phyloP scores from a whole-genome alignment of 202 grass and related monocot genomes.

The Saccharum hybrid region DNA sequence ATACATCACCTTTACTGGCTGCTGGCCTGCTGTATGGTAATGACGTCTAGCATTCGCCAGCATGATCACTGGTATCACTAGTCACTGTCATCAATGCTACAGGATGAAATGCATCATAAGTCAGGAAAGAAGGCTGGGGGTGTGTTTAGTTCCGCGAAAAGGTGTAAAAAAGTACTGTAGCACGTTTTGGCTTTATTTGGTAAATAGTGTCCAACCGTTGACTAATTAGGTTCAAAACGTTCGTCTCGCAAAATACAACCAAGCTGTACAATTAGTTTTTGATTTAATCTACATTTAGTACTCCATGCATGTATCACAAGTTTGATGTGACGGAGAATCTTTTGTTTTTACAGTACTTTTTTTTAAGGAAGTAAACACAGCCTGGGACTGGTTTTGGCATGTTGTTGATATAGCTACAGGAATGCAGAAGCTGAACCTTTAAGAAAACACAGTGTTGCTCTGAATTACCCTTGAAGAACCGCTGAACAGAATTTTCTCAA shows the following conservation, averaged over 20 bases:
- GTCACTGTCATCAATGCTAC: background rate
- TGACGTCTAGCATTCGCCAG: slow-evolving; percentile 41
- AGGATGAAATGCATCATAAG: slow-evolving; percentile 8
- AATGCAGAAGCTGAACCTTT: background rate
- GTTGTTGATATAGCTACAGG: background rate
- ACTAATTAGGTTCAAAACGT: too few relatives aligned
- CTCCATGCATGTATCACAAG: too few relatives aligned
- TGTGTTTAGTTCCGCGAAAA: too few relatives aligned
- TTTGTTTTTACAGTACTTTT: too few relatives aligned
- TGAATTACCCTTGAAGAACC: slow-evolving; percentile 23
- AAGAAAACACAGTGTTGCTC: background rate
- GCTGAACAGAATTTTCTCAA: background rate
- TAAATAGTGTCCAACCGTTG: too few relatives aligned
- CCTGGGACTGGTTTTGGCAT: background rate
- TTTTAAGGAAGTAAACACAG: too few relatives aligned
- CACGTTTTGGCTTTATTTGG: too few relatives aligned
- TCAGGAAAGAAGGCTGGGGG: slow-evolving; percentile 10
- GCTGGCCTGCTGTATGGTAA: slow-evolving; percentile 14
- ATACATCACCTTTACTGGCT: slow-evolving; percentile 8
- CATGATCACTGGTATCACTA: slow-evolving; percentile 2
- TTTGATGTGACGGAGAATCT: too few relatives aligned
- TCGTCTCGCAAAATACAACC: too few relatives aligned
- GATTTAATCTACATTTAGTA: too few relatives aligned
- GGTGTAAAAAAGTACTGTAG: too few relatives aligned
- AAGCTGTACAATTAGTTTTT: too few relatives aligned